Evolutionary conservation across 495 filamentous ascomycete species (phyloP), one percentile per base, ranked within the genome.

Genomic region (Trichodelitschia bisporula): DNA sequence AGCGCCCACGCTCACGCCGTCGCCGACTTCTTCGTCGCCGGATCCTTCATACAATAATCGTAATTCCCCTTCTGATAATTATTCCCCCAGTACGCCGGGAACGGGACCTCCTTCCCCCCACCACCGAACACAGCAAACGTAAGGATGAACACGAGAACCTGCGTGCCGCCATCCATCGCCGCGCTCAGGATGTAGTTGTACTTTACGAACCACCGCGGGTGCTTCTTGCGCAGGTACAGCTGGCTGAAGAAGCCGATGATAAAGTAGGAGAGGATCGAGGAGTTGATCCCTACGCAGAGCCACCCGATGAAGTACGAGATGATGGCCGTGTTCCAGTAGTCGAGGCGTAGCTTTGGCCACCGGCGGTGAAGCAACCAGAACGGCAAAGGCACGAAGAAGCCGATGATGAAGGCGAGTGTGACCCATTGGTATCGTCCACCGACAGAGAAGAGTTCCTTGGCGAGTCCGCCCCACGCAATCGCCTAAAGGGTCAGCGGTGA

Each of bases 111-210:
- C 4, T 28, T 6, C 2, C 56, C 56, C 33, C 42, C 42, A 5
- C 45, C 65, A 0, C 65, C 65, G 18, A 64, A 58, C 0, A 70
- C 60, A 1, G 65, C 62, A 42, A 70, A 70, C 0, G 59, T 59
- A 3, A 69, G 47, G 18, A 69, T 55, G 34, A 69, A 70, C 0
- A 68, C 45, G 0, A 62, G 44, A 4, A 52, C 46, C 27, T 57
- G 49, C 26, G 48, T 55, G 3, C 54, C 65, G 20, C 64, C 65
- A 38, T 70, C 65, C 17, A 67, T 45, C 3, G 62, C 65, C 2
- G 53, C 64, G 0, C 56, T 54, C 4, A 69, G 39, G 0, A 69
- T 46, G 33, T 68, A 70, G 17, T 57, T 62, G 33, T 64, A 69
- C 36, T 69, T 55, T 39, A 58, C 56, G 48, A 66, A 70, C 18